Percentiles rank a stretch among this genome's conserved stretches.
phyloP scores from a whole-genome alignment of 805 yeast genomes.

The Starmerella tilneyi region DNA sequence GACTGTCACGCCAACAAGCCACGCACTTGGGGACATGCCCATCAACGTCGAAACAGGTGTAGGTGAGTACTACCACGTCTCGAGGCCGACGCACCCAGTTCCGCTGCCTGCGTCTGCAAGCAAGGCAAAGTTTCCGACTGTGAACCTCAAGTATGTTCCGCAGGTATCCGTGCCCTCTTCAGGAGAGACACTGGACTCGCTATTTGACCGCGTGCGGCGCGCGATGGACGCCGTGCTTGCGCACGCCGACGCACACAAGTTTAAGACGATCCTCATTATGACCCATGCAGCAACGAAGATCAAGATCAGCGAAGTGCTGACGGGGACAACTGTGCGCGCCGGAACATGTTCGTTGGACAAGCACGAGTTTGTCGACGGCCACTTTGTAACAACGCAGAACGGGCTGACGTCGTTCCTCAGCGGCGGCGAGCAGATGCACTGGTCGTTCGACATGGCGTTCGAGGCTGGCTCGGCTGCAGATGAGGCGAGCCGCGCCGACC shows the following conservation, averaged over 20 bases:
- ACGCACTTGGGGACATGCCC: conserved; percentile 41
- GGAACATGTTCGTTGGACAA: conserved; percentile 80
- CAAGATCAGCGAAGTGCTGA: conserved; percentile 68
- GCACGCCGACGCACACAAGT: conserved; percentile 39
- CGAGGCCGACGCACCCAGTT: conserved; percentile 53
- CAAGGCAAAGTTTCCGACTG: conserved; percentile 42
- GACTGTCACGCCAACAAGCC: conserved; percentile 63
- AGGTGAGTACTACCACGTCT: conserved; percentile 85
- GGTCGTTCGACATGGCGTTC: conserved; percentile 50
- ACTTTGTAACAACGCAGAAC: conserved; percentile 57
- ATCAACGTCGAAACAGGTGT: conserved; percentile 69
- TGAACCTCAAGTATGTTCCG: conserved; percentile 42
- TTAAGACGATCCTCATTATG: conserved; percentile 56
- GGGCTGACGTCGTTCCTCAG: conserved; percentile 64
- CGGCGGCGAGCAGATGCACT: conserved; percentile 72
- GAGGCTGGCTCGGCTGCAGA: conserved; percentile 92
- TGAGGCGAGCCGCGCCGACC: conserved; percentile 33
- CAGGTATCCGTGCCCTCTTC: conserved; percentile 47
- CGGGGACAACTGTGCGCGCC: conserved; percentile 44
- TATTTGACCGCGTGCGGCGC: conserved; percentile 47
- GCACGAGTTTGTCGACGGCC: conserved; percentile 33
- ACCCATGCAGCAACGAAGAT: conserved; percentile 93
- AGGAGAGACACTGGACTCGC: conserved; percentile 71
- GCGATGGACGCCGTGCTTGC: conserved; percentile 53
- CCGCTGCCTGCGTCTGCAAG: conserved; percentile 30